A percentile compares a stretch with the other conserved stretches of the same genome.
phyloP scores from a whole-genome alignment of 345 rosid species.

The Arabis hirsuta region DNA sequence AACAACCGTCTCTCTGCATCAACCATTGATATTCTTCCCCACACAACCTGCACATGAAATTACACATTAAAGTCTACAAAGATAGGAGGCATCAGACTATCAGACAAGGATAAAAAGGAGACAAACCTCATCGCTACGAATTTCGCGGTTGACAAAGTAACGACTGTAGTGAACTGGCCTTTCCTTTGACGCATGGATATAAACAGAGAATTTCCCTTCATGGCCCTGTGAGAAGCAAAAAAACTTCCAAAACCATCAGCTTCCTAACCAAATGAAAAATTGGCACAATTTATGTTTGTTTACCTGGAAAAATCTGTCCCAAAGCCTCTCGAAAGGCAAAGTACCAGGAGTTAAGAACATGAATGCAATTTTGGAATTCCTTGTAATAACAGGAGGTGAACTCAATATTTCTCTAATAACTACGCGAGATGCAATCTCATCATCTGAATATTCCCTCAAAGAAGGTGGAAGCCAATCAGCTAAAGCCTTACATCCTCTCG shows the following conservation, averaged over 20 bases:
- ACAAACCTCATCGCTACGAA: slow-evolving; percentile 66
- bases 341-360: slow-evolving; percentile 87
- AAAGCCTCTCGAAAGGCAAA: slow-evolving; percentile 90
- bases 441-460: slow-evolving; percentile 73
- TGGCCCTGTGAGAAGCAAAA: slow-evolving; percentile 54
- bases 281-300: not conserved
- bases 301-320: slow-evolving; percentile 91
- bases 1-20: slow-evolving; percentile 67
- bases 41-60: slow-evolving; percentile 54
- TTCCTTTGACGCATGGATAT: slow-evolving; percentile 70
- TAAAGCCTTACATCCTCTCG: slow-evolving; percentile 82
- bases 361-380: slow-evolving; percentile 80
- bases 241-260: slow-evolving; percentile 2
- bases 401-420: slow-evolving; percentile 73
- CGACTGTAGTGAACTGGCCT: slow-evolving; percentile 57
- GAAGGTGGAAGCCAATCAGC: slow-evolving; percentile 97
- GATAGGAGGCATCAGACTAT: not conserved
- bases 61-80: not conserved
- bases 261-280: not conserved
- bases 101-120: not conserved
- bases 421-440: slow-evolving; percentile 76
- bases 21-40: slow-evolving; percentile 77
- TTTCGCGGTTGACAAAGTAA: slow-evolving; percentile 61
- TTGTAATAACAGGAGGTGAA: slow-evolving; percentile 53
- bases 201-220: slow-evolving; percentile 67